Percentiles rank a stretch among this genome's conserved stretches.
Conservation (phyloP, 129 eudicot species). For the Pseudognaphalium luteoalbum region DNA sequence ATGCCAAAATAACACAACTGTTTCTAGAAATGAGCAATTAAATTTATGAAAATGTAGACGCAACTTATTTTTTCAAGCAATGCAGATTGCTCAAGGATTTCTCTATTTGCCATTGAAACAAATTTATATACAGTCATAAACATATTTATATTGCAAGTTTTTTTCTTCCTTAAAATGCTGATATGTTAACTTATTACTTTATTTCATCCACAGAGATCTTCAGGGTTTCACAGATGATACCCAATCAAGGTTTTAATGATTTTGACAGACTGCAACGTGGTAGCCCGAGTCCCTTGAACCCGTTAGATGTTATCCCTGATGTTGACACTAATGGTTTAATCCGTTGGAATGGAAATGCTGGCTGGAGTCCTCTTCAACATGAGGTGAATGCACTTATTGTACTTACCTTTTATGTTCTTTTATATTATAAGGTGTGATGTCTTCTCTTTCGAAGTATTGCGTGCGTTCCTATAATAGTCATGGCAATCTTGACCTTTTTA, state of each 20-base stretch:
- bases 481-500: not conserved
- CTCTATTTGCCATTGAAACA: not conserved
- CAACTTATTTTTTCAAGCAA: slow-evolving; percentile 11
- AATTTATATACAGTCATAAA: not conserved
- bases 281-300: slow-evolving; percentile 68
- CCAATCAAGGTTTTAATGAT: slow-evolving; percentile 66
- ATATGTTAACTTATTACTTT: not conserved
- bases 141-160: slow-evolving; percentile 12
- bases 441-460: not conserved
- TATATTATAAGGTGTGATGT: not conserved
- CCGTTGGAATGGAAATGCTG: slow-evolving; percentile 65
- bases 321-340: slow-evolving; percentile 49
- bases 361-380: slow-evolving; percentile 59
- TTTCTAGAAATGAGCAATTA: not conserved
- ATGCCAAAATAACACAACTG: not conserved
- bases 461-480: not conserved
- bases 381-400: slow-evolving; percentile 52
- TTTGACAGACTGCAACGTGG: slow-evolving; percentile 79
- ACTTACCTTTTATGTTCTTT: not conserved
- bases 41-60: not conserved
- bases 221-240: slow-evolving; percentile 60
- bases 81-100: slow-evolving; percentile 2
- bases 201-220: slow-evolving; percentile 55
- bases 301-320: slow-evolving; percentile 55
- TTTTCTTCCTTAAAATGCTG: slow-evolving; percentile 9